phyloP scores from a whole-genome alignment of 768 basidiomycete genomes.

The Ephemerocybe angulata region DNA sequence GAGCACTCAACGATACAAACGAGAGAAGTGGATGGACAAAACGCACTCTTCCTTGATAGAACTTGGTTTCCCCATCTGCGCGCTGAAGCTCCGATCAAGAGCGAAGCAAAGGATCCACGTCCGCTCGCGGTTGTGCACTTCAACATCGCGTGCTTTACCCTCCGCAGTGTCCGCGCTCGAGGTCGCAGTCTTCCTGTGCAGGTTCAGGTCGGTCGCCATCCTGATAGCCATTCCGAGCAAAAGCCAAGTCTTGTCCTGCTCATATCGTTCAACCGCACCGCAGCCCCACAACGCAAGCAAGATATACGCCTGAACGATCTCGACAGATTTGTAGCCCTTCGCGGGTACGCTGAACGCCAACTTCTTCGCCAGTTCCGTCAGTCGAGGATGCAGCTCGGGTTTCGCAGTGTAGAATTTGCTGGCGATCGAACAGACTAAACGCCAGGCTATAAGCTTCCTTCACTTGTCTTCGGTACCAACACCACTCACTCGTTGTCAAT shows the following conservation, averaged over 20 bases:
- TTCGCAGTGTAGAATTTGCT: slow-evolving; percentile 83
- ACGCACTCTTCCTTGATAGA: slow-evolving; percentile 90
- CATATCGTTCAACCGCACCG: slow-evolving; percentile 93
- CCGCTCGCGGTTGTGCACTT: slow-evolving; percentile 91
- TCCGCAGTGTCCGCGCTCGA: slow-evolving; percentile 70
- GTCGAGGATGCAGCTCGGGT: slow-evolving; percentile 74
- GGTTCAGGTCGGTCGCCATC: slow-evolving; percentile 93
- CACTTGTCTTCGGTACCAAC: slow-evolving; percentile 4
- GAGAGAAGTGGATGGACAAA: slow-evolving; percentile 6
- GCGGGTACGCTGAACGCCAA: slow-evolving; percentile 87
- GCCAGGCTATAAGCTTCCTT: slow-evolving; percentile 4
- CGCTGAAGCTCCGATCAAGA: slow-evolving; percentile 85
- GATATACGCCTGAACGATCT: slow-evolving; percentile 93
- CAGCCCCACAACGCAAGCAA: slow-evolving; percentile 87
- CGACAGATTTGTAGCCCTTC: slow-evolving; percentile 86
- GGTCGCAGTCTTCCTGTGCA: slow-evolving; percentile 80
- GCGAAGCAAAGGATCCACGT: slow-evolving; percentile 90
- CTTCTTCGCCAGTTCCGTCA: slow-evolving; percentile 81
- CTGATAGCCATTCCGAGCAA: slow-evolving; percentile 84
- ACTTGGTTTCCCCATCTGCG: slow-evolving; percentile 96
- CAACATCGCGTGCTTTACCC: slow-evolving; percentile 70
- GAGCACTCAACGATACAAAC: neutral
- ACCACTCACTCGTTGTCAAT: slow-evolving; percentile 75
- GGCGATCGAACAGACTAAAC: slow-evolving; percentile 88
- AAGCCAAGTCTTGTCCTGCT: slow-evolving; percentile 94